Conservation (phyloP, 305 asterid species). For the Fraxinus nigra region DNA sequence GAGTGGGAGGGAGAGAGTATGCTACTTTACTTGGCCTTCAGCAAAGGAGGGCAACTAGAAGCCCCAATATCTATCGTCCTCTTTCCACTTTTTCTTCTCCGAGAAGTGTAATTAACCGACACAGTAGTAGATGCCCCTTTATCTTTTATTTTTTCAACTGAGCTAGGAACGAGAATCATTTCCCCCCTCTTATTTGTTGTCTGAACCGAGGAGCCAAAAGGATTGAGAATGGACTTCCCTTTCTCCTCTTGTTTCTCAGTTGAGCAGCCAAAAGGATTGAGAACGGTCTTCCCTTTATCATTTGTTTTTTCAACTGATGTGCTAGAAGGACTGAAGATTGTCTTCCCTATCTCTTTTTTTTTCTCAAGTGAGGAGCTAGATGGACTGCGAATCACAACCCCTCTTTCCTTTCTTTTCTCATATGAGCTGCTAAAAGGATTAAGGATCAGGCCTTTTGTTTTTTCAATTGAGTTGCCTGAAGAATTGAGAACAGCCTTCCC, state of each 20-base stretch:
- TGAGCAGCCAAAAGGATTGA: conserved; percentile 23
- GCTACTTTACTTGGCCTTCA: conserved; percentile 39
- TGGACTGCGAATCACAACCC: conserved; percentile 22
- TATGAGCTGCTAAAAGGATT: conserved; percentile 18
- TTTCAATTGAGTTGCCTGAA: conserved; percentile 23
- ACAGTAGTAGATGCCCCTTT: conserved; percentile 31
- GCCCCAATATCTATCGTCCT: conserved; percentile 33
- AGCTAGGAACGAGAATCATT: conserved; percentile 25
- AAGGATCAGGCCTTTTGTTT: conserved; percentile 21
- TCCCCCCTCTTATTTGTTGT: conserved; percentile 32
- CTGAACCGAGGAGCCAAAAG: conserved; percentile 27
- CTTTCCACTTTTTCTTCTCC: conserved; percentile 36
- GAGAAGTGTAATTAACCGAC: conserved; percentile 21
- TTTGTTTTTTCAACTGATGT: conserved; percentile 21
- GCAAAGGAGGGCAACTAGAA: conserved; percentile 63
- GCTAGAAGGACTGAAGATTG: conserved; percentile 18
- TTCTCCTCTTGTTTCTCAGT: neutral
- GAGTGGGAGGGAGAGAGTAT: conserved; percentile 23
- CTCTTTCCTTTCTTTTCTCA: conserved; percentile 29
- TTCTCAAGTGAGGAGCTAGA: conserved; percentile 31
- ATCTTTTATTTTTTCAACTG: conserved; percentile 11
- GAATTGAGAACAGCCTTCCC: conserved; percentile 24
- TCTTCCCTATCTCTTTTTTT: conserved; percentile 25
- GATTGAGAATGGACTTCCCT: conserved; percentile 11
- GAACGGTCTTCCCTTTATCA: neutral